phyloP scores from a whole-genome alignment of 257 asterid species.

The Gynochthodes officinalis region DNA sequence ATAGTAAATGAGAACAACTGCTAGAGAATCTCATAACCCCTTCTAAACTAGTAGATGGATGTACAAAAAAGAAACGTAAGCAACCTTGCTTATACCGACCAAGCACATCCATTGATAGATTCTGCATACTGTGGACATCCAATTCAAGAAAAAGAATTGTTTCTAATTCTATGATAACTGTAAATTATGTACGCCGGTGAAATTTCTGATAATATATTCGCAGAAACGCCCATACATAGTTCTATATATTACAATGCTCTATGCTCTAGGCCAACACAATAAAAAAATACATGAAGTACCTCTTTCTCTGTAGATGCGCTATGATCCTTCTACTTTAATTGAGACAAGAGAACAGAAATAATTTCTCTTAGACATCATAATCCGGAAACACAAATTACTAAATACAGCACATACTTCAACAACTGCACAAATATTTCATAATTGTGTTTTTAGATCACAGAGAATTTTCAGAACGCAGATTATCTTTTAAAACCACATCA shows the following conservation, averaged over 20 bases:
- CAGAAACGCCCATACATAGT: not conserved
- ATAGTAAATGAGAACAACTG: too few species aligned
- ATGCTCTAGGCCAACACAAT: not conserved
- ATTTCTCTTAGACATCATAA: not conserved
- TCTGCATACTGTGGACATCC: not conserved
- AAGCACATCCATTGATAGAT: not conserved
- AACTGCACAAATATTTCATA: not conserved
- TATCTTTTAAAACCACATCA: not conserved
- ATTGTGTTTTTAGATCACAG: not conserved
- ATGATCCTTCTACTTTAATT: not conserved
- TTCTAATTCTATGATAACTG: too few species aligned
- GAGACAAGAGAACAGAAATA: not conserved
- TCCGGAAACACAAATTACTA: not conserved
- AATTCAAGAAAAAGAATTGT: constrained; percentile 2
- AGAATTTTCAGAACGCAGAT: not conserved
- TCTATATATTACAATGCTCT: too few species aligned
- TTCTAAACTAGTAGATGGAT: not conserved
- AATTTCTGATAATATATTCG: too few species aligned
- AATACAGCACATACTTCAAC: not conserved
- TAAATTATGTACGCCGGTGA: not conserved
- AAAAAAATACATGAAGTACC: not conserved
- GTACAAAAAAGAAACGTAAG: not conserved
- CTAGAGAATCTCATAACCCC: not conserved
- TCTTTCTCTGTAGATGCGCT: not conserved
- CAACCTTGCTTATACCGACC: not conserved